These are phyloP conservation scores for Suaeda aralocaspica DNA, from an alignment of 148 eudicot species.

Conservation along the genomic window DNA sequence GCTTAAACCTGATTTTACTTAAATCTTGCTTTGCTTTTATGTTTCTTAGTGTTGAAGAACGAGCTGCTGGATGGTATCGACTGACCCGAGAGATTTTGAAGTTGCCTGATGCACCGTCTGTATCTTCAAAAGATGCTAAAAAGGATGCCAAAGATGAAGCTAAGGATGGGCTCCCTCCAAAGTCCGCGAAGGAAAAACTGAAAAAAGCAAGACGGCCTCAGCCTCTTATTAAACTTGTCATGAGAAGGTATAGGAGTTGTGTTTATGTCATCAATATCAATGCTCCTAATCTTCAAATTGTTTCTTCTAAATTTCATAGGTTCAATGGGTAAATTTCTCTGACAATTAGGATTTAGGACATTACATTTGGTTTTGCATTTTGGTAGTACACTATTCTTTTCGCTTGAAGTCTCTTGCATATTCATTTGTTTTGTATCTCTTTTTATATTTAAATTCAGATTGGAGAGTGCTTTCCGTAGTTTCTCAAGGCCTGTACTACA, in stretches of 20 bases:
- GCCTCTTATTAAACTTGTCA: constrained; percentile 91
- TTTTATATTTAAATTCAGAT: constrained; percentile 41
- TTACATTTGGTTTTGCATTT: not conserved
- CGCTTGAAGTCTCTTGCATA: not conserved
- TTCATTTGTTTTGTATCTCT: constrained; percentile 4
- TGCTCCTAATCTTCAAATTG: not conserved
- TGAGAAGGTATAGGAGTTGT: constrained; percentile 66
- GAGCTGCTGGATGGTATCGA: constrained; percentile 99
- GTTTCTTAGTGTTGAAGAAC: constrained; percentile 70
- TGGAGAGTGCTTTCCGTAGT: constrained; percentile 93
- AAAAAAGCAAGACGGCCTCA: constrained; percentile 83
- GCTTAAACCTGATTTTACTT: not conserved
- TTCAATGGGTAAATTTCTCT: too few relatives aligned
- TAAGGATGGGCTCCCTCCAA: constrained; percentile 57
- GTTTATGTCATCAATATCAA: not conserved
- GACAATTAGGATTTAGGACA: too few relatives aligned
- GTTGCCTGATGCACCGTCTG: constrained; percentile 89
- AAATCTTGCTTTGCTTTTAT: constrained; percentile 13
- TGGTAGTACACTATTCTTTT: not conserved
- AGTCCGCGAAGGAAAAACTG: constrained; percentile 73
- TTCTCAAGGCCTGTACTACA: constrained; percentile 93
- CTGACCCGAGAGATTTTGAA: constrained; percentile 89
- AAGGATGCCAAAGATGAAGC: constrained; percentile 59
- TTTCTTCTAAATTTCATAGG: not conserved
- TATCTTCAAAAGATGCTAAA: constrained; percentile 39